Evolutionary conservation across 192 early-diverging fungal genomes (phyloP).

Genomic region (Physocladia obscura): DNA sequence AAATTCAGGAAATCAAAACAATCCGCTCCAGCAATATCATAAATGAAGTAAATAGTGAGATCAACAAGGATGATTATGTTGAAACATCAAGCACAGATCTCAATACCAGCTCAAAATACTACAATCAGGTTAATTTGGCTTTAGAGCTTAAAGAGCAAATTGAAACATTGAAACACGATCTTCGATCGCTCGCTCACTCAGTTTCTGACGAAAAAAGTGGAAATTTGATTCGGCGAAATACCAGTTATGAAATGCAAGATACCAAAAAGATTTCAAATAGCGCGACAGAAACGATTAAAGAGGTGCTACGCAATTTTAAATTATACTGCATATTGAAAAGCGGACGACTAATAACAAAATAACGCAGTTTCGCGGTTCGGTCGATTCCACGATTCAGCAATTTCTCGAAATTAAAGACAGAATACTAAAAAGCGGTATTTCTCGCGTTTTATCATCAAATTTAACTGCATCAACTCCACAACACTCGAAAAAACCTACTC

Average conservation of each 20-base stretch:
- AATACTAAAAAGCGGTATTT: neutral
- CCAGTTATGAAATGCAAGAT: neutral
- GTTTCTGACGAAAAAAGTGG: neutral
- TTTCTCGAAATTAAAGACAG: neutral
- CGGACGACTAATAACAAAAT: neutral
- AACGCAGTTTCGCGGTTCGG: neutral
- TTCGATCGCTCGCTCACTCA: neutral
- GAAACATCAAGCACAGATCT: no score
- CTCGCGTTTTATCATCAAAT: no score
- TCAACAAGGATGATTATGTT: no score
- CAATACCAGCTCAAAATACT: no score
- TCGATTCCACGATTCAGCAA: slow-evolving; percentile 5
- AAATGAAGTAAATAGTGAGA: no score
- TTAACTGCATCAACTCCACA: neutral
- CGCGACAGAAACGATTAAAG: neutral
- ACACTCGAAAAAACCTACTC: neutral
- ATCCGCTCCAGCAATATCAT: no score
- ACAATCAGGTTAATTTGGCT: no score
- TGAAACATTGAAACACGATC: no score
- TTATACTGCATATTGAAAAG: neutral
- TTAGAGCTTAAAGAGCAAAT: no score
- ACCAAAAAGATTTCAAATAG: neutral
- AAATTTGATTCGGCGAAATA: neutral
- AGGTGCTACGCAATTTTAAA: neutral
- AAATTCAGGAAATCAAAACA: neutral